Percentiles rank a stretch among this genome's conserved stretches.
phyloP scores from a whole-genome alignment of 2,329 filamentous ascomycete genomes.

The Sporothrix dimorphospora region DNA sequence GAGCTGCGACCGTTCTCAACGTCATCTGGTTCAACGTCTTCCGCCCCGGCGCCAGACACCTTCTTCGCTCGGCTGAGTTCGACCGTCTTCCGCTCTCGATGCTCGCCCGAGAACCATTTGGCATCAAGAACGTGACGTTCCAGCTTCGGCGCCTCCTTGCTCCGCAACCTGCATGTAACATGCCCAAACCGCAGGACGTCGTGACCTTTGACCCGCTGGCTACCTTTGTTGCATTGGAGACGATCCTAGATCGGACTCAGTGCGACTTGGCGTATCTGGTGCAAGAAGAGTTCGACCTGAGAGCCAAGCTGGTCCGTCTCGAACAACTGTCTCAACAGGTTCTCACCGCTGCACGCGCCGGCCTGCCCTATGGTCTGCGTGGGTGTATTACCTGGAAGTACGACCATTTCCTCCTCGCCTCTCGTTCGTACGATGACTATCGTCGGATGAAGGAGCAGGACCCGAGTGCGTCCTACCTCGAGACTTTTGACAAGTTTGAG shows the following conservation, averaged over 20 bases:
- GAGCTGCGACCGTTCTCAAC: background rate
- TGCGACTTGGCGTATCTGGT: background rate
- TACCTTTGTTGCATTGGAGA: background rate
- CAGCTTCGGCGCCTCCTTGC: slow-evolving; percentile 14
- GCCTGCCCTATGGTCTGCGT: slow-evolving; percentile 3
- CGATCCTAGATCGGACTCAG: slow-evolving; percentile 17
- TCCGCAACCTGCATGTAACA: background rate
- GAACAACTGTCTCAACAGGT: slow-evolving; percentile 1
- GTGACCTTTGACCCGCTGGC: background rate
- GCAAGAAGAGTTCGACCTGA: background rate
- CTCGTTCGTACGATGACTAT: slow-evolving; percentile 13
- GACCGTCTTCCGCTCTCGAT: background rate
- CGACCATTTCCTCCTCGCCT: background rate
- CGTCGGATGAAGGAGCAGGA: slow-evolving; percentile 14
- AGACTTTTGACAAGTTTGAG: slow-evolving; percentile 17
- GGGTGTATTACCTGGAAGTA: slow-evolving; percentile 9
- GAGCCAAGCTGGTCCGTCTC: background rate
- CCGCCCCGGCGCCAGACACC: slow-evolving; percentile 14
- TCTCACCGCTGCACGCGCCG: background rate
- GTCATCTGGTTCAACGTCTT: slow-evolving; percentile 25
- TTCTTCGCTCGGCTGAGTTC: slow-evolving; percentile 4
- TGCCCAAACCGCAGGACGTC: slow-evolving; percentile 7
- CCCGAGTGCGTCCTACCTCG: background rate
- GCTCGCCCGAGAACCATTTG: background rate
- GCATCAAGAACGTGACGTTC: background rate